These are phyloP conservation scores for Globisporangium lucens DNA, from an alignment of 352 stramenopile genomes.

Conservation along the genomic window DNA sequence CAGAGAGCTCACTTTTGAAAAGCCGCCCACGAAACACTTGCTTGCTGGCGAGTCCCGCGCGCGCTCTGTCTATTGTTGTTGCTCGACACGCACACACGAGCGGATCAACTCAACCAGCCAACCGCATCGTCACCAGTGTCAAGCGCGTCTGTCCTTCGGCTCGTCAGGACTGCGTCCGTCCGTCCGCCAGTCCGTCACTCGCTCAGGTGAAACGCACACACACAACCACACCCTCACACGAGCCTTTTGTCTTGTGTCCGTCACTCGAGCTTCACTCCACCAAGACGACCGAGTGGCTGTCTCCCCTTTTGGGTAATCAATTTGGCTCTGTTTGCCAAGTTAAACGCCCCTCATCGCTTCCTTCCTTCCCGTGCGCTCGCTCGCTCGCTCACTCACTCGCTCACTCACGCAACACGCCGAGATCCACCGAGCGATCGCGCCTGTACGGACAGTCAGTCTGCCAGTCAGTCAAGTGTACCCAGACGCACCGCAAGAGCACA, in stretches of 20 bases:
- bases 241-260: too few species aligned
- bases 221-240: background rate
- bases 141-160: background rate
- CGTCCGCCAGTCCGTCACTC: background rate
- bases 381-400: too few species aligned
- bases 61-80: background rate
- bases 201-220: background rate
- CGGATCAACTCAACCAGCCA: too few species aligned
- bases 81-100: background rate
- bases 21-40: constrained; percentile 11
- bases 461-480: background rate
- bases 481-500: background rate
- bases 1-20: constrained; percentile 12
- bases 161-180: background rate
- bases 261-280: too few species aligned
- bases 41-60: background rate
- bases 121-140: too few species aligned
- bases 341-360: background rate
- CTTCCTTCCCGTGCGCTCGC: too few species aligned
- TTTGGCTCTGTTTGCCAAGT: background rate
- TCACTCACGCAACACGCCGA: background rate
- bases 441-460: background rate
- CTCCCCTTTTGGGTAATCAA: background rate
- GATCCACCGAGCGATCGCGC: background rate
- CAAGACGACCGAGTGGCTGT: background rate